Base-by-base conservation (phyloP, 352 stramenopile species). In the Phytopythium cucurbitacearum region DNA sequence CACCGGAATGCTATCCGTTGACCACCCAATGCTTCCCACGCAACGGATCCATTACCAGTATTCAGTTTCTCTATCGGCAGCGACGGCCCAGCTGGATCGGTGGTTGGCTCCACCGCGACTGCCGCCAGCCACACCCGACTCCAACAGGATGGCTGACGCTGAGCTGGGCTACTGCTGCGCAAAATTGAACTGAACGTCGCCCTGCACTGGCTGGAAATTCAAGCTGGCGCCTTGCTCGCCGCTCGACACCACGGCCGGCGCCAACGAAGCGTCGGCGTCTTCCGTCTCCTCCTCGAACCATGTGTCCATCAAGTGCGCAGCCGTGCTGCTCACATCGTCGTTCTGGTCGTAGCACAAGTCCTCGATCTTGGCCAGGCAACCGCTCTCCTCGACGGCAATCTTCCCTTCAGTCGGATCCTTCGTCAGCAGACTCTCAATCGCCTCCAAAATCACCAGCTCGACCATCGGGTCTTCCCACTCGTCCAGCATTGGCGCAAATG, bases 401-500 rank as follows among this genome's bases (percentile, higher is more conserved):
- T 76, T 71, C 2, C 73, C 84, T 37, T 87, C 75, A 15, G 64
- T 53, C 13, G 76, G 56, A 40, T 85, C 79, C 59, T 91, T 91
- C 40, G 80, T 60, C 51, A 94, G 46, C 34, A 94, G 53, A 21
- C 69, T 85, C 40, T 89, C 79, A 10, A 94, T 72, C 0, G 81
- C 81, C 46, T 94, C 81, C 48, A 94, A 65, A 45, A 94, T 91
- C 49, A 91, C 84, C 28, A 94, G 59, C 68, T 94, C 81, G 33
- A 91, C 76, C 75, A 87, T 90, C 16, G 84, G 81, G 56, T 94
- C 84, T 60, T 94, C 84, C 66, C 73, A 91, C 45, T 94, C 81
- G 40, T 94, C 84, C 8, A 94, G 60, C 28, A 92, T 60, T 11
- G 80, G 80, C 40, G 65, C 74, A 46, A 91, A 90, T 5, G 71